Evolutionary conservation across 139 green algal species (phyloP).

Genomic region (Chlorella sp.): DNA sequence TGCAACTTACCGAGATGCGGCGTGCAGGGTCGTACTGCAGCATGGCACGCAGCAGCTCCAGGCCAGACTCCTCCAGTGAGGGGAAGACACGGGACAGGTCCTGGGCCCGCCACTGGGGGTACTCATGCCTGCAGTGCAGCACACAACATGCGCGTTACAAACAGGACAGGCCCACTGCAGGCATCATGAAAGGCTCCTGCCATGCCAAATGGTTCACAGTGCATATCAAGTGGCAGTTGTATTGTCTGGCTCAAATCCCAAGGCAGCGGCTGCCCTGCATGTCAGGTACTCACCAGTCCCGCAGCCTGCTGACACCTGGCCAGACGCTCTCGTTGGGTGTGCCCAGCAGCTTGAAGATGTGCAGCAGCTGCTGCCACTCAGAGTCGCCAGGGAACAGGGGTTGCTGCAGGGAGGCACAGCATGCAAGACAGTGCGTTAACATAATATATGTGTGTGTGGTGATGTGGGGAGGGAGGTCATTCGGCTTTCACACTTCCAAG

Average conservation of each 20-base stretch:
- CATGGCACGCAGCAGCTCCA: constrained; percentile 68
- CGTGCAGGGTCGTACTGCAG: constrained; percentile 70
- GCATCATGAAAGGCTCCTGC: too few relatives aligned
- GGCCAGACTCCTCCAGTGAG: constrained; percentile 32
- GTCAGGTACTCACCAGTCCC: constrained; percentile 42
- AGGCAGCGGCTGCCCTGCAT: not conserved
- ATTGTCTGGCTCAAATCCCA: not conserved
- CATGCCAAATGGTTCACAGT: too few relatives aligned
- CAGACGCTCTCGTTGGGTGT: constrained; percentile 72
- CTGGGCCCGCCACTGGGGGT: constrained; percentile 47
- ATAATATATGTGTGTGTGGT: too few relatives aligned
- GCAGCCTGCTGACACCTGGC: constrained; percentile 55
- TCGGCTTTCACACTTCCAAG: too few relatives aligned
- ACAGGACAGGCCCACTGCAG: too few relatives aligned
- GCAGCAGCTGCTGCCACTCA: constrained; percentile 84
- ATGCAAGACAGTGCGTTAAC: not conserved
- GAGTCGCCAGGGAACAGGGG: constrained; percentile 85
- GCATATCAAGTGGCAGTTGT: too few relatives aligned
- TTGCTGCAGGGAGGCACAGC: constrained; percentile 27
- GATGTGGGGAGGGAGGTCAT: too few relatives aligned
- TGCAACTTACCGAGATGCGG: constrained; percentile 64
- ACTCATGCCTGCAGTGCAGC: constrained; percentile 48
- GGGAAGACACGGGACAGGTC: constrained; percentile 66
- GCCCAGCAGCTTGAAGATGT: constrained; percentile 89
- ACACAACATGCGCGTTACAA: too few relatives aligned